These are phyloP conservation scores for Rhodocollybia butyracea DNA, from an alignment of 768 basidiomycete species.

Conservation along the genomic window DNA sequence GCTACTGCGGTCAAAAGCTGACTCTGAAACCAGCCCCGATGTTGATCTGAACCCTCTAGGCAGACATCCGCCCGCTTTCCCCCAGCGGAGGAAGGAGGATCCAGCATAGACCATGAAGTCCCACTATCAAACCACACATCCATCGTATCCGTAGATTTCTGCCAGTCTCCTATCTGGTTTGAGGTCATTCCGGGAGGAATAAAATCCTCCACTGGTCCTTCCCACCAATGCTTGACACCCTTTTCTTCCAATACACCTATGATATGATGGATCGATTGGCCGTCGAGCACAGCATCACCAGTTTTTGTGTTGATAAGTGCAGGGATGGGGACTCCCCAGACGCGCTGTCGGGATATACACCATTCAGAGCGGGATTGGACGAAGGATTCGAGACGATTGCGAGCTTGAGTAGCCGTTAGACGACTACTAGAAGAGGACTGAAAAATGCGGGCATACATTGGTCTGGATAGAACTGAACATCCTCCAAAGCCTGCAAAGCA, in stretches of 20 bases:
- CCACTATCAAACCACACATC: constrained; percentile 99
- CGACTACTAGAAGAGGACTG: neutral
- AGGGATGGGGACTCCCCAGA: constrained; percentile 97
- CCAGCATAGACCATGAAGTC: constrained; percentile 85
- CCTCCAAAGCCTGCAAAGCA: constrained; percentile 65
- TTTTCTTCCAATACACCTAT: constrained; percentile 67
- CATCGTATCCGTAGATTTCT: constrained; percentile 91
- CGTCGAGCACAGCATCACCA: constrained; percentile 61
- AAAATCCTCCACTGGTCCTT: constrained; percentile 80
- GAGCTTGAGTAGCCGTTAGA: constrained; percentile 45
- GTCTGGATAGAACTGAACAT: constrained; percentile 74
- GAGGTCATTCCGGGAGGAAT: constrained; percentile 61
- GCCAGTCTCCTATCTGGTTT: constrained; percentile 40
- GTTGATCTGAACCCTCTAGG: constrained; percentile 95
- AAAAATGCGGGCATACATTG: constrained; percentile 45
- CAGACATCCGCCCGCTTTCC: constrained; percentile 73
- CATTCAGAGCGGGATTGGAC: constrained; percentile 90
- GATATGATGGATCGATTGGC: constrained; percentile 69
- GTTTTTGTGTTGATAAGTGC: constrained; percentile 68
- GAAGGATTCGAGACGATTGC: constrained; percentile 85
- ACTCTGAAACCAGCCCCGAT: constrained; percentile 99
- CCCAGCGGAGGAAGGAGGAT: constrained; percentile 21
- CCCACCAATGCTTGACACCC: constrained; percentile 90
- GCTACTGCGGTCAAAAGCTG: constrained; percentile 82
- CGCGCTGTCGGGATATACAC: constrained; percentile 97